Evolutionary conservation across 495 filamentous ascomycete genomes (phyloP), one percentile per base, ranked within the genome.

Genomic region (Xylaria nigripes): DNA sequence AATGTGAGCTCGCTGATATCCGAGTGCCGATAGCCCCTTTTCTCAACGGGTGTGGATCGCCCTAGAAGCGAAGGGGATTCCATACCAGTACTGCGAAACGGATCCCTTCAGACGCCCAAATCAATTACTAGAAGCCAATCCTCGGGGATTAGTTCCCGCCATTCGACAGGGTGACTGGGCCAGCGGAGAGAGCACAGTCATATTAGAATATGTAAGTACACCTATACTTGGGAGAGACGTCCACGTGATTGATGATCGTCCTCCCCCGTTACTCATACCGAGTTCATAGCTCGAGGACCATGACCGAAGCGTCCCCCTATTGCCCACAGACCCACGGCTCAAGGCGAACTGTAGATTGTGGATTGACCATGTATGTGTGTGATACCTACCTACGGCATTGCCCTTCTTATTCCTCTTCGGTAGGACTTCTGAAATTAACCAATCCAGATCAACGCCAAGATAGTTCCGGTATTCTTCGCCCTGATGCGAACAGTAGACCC

Each of bases 31-130:
- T 34, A 73, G 71, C 58, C 70, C 72, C 55, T 96, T 95, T 68
- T 90, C 93, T 1, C 91, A 96, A 70, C 84, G 92, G 12, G 89
- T 95, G 18, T 97, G 92, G 92, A 95, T 97, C 58, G 84, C 92
- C 6, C 75, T 97, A n/a, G 90, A 97, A 68, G 70, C 83, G 47
- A 96, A 95, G 66, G 77, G 81, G 5, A 76, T 95, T 40, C 74
- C 75, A 19, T 97, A 97, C 61, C 88, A 96, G 64, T 97, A 97
- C 66, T 85, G 91, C 56, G 92, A 96, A 67, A 84, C 90, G 24
- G 87, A 96, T 62, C 90, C 90, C 3, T 94, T 91, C 61, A 77
- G 86, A 57, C 67, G 60, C 12, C 87, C 89, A 15, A 77, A 83
- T 48, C 80, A 79, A 15, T 68, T 95, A 32, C 76, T 95, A 29